Conservation (phyloP, 129 eudicot genomes). For the Lonicera japonica region DNA sequence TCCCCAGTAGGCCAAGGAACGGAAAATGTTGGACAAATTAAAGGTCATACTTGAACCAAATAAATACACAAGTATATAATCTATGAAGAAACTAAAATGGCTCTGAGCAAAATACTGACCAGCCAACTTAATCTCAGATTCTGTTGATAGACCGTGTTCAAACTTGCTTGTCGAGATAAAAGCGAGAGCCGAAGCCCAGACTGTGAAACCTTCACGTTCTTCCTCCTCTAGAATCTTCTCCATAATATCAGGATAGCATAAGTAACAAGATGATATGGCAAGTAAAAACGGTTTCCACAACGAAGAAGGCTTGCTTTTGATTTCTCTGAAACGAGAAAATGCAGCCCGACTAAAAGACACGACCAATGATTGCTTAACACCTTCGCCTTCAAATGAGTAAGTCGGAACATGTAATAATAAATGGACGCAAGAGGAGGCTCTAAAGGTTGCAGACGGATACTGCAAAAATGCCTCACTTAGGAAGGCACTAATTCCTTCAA, state of each 20-base stretch:
- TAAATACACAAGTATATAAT: too few relatives aligned
- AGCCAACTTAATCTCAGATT: constrained; percentile 57
- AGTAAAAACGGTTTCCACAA: constrained; percentile 72
- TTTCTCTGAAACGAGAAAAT: constrained; percentile 47
- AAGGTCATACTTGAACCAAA: too few relatives aligned
- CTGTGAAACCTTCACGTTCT: constrained; percentile 47
- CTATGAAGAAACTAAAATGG: not conserved
- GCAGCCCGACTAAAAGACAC: constrained; percentile 42
- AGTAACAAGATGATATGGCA: constrained; percentile 58
- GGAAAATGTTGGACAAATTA: too few relatives aligned
- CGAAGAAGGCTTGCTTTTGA: constrained; percentile 43
- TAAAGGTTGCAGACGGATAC: constrained; percentile 48
- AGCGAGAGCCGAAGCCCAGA: constrained; percentile 48
- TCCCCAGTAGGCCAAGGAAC: too few relatives aligned
- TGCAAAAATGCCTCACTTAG: constrained; percentile 53
- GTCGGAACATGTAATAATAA: constrained; percentile 37
- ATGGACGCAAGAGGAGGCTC: constrained; percentile 63
- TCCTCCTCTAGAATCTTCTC: constrained; percentile 39
- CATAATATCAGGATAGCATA: constrained; percentile 50
- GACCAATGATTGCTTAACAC: constrained; percentile 39
- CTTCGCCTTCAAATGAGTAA: constrained; percentile 38
- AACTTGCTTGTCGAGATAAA: constrained; percentile 39
- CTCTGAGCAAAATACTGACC: constrained; percentile 30
- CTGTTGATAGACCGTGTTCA: constrained; percentile 44
- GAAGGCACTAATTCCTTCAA: constrained; percentile 52